Evolutionary conservation across 2,329 filamentous ascomycete genomes (phyloP).

Genomic region (Fusarium stilboides): DNA sequence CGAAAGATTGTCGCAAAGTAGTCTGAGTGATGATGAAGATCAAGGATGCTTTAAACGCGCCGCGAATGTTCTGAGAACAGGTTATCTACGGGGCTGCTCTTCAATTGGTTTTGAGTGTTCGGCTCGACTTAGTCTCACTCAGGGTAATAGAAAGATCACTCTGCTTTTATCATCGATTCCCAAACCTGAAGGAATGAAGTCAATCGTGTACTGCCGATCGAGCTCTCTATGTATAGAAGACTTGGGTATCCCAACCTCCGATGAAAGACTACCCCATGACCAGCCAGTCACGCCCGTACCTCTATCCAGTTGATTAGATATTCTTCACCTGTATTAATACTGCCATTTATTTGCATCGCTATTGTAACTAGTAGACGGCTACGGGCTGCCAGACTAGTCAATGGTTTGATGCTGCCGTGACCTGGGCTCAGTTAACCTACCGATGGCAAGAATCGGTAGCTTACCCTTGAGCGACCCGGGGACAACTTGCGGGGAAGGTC

Average conservation of each 20-base stretch:
- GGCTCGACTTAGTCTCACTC: too few relatives aligned
- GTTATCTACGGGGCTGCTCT: not conserved
- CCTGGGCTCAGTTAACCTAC: not conserved
- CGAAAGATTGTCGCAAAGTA: too few relatives aligned
- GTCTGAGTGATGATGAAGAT: not conserved
- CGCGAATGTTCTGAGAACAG: too few relatives aligned
- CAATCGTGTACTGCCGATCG: not conserved
- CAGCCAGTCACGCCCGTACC: constrained; percentile 6
- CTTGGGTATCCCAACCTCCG: not conserved
- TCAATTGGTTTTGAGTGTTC: not conserved
- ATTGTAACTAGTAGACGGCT: constrained; percentile 10
- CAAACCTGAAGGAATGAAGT: not conserved
- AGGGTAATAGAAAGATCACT: too few relatives aligned
- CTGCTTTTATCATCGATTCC: not conserved
- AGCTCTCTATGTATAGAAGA: not conserved
- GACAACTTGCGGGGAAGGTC: not conserved
- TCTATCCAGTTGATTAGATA: not conserved
- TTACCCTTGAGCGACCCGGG: not conserved
- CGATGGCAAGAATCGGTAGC: not conserved
- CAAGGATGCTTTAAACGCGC: too few relatives aligned
- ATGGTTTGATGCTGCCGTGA: not conserved
- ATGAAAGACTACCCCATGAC: not conserved
- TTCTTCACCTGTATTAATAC: not conserved
- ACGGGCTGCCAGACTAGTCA: constrained; percentile 19
- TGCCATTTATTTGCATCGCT: constrained; percentile 2